Percentiles rank a stretch among this genome's conserved stretches.
Evolutionary conservation across 208 protist species (phyloP).

Genomic region (Crithidia thermophila): DNA sequence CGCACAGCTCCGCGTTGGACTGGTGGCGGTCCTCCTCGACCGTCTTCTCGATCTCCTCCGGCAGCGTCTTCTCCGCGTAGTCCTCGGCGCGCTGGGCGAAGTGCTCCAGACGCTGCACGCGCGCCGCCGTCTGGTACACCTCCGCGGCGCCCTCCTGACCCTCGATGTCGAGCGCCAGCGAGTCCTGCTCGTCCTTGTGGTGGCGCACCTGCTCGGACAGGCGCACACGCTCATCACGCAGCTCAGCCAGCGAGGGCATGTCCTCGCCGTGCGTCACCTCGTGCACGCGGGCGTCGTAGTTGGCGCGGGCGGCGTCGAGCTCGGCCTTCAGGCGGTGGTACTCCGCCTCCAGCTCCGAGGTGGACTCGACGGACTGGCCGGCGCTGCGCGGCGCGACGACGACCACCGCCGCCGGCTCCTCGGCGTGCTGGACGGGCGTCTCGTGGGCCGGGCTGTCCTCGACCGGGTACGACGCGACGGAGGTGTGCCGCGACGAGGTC

Average conservation of each 20-base stretch:
- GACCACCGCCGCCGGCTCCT: not conserved
- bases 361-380: not conserved
- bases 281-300: constrained; percentile 31
- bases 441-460: constrained; percentile 4
- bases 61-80: constrained; percentile 57
- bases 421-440: not conserved
- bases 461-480: constrained; percentile 7
- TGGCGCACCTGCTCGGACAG: constrained; percentile 66
- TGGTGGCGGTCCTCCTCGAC: constrained; percentile 53
- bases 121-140: constrained; percentile 66
- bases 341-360: not conserved
- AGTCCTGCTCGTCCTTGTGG: constrained; percentile 83
- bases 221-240: constrained; percentile 52
- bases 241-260: constrained; percentile 57
- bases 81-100: constrained; percentile 40
- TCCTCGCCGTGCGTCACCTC: constrained; percentile 33
- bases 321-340: constrained; percentile 25
- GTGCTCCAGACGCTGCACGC: constrained; percentile 72
- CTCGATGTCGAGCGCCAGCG: constrained; percentile 66
- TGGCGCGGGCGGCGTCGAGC: constrained; percentile 29
- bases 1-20: constrained; percentile 73
- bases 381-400: not conserved
- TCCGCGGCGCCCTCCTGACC: constrained; percentile 39
- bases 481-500: constrained; percentile 7
- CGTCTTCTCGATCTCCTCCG: constrained; percentile 54